phyloP scores from a whole-genome alignment of 2,329 filamentous ascomycete genomes.

The Botrytis fragariae region DNA sequence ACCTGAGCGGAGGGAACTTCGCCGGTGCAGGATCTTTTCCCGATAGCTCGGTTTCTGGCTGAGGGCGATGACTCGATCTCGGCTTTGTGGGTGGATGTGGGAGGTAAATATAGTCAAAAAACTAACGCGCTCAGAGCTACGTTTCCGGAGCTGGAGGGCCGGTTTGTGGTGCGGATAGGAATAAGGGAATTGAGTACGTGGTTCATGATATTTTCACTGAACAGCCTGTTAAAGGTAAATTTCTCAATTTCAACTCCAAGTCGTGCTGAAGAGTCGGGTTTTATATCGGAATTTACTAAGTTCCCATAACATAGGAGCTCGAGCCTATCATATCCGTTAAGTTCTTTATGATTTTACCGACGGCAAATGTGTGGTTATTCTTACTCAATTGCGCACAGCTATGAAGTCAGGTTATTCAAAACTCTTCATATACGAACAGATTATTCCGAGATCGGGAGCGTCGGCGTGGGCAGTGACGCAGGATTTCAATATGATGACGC shows the following conservation, averaged over 20 bases:
- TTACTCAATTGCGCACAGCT: background rate
- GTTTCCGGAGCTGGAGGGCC: background rate
- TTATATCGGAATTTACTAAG: background rate
- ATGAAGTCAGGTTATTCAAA: background rate
- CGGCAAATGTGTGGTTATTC: background rate
- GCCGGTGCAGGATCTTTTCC: background rate
- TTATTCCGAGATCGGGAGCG: background rate
- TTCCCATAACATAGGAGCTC: background rate
- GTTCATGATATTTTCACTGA: constrained; percentile 33
- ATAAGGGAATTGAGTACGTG: constrained; percentile 27
- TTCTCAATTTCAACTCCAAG: background rate
- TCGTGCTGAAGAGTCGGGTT: background rate
- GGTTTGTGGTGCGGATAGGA: background rate
- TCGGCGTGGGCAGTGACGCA: background rate
- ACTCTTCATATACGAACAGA: constrained; percentile 2
- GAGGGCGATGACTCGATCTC: background rate
- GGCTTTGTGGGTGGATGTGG: background rate
- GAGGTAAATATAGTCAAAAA: background rate
- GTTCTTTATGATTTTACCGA: background rate
- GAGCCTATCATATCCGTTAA: background rate
- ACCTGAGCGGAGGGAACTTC: background rate
- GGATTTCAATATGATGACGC: background rate
- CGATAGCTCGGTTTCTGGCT: background rate
- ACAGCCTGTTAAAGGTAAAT: constrained; percentile 33
- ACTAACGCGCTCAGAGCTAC: background rate